Conservation (phyloP, 768 basidiomycete species). For the Obba rivulosa region DNA sequence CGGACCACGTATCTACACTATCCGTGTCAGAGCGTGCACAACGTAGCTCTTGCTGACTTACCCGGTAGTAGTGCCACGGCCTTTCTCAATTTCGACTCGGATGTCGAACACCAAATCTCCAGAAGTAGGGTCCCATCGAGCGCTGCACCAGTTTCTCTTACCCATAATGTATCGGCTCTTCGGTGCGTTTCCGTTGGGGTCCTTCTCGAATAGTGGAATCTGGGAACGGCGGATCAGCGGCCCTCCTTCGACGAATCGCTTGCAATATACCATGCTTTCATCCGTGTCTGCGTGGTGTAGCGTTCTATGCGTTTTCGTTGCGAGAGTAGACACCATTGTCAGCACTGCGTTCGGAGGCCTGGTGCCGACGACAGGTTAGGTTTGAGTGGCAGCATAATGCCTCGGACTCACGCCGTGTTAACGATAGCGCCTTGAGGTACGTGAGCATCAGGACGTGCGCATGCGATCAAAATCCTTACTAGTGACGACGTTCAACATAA, state of each 20-base stretch:
- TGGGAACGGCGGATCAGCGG: slow-evolving; percentile 21
- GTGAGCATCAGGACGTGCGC: neutral
- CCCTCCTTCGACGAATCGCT: too few species aligned
- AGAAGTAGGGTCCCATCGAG: slow-evolving; percentile 49
- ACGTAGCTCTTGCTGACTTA: slow-evolving; percentile 30
- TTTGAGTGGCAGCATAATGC: too few species aligned
- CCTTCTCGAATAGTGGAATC: slow-evolving; percentile 72
- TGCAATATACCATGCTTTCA: slow-evolving; percentile 65
- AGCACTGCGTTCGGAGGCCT: slow-evolving; percentile 69
- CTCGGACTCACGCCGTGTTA: slow-evolving; percentile 80
- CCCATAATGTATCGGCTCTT: slow-evolving; percentile 86
- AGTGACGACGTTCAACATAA: slow-evolving; percentile 86
- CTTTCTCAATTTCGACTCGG: slow-evolving; percentile 81
- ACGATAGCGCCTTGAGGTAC: slow-evolving; percentile 73
- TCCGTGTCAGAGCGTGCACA: neutral
- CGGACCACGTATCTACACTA: slow-evolving; percentile 20
- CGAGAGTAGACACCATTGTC: slow-evolving; percentile 73
- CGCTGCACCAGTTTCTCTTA: slow-evolving; percentile 80
- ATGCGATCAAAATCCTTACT: slow-evolving; percentile 38
- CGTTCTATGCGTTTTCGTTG: slow-evolving; percentile 80
- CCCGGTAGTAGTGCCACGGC: slow-evolving; percentile 76
- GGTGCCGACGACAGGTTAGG: neutral
- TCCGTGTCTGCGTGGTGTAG: slow-evolving; percentile 80
- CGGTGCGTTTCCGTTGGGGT: slow-evolving; percentile 70
- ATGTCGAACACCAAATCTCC: slow-evolving; percentile 79